Base-by-base conservation (phyloP, 176 grass and related monocot species). In the Ananas comosus region DNA sequence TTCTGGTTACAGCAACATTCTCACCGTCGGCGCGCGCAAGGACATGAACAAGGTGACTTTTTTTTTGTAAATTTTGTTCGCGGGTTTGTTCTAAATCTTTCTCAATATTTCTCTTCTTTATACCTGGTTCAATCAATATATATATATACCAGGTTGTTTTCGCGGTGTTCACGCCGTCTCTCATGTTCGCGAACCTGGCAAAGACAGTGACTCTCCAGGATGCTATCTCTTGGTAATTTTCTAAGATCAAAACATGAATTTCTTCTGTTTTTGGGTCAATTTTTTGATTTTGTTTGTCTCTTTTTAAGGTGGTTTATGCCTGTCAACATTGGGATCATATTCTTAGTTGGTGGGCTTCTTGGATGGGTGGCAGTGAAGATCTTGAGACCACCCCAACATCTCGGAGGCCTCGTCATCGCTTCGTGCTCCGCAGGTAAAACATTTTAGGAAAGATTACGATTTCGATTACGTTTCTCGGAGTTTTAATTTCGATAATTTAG, bases 231-330 rank as follows among this genome's bases (percentile, higher is more conserved):
- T 97, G 93, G 93, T 92, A 74, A 69, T 86, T 75, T 28, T 42
- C 12, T 78, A 50, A 11, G 10, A 68, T 76, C 33, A 12, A 5
- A 42, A 6, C 4, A 19, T 1, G 25, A 27, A 27, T 27, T 27
- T 27, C 25, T 27, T 27, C 2, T 27, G 1, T 27, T 27, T 27
- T 27, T 2, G 1, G 25, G 25, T 42, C 67, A 69, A 49, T 51
- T 10, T 21, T 19, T 19, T 69, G 47, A 50, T n/a, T 1, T 5
- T 10, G 11, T 3, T 16, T 29, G 42, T 63, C 65, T 3, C 48
- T 7, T 87, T 12, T 80, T 9, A 29, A 97, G 93, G 94, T 97
- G 94, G 94, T 97, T 92, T 71, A 97, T 97, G 94, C 94, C 89
- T 1, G 65, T 97, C 14, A 97, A 97, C 64, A 83, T 92, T 61